Conservation (phyloP, 805 yeast species). For the Yarrowia sp. region DNA sequence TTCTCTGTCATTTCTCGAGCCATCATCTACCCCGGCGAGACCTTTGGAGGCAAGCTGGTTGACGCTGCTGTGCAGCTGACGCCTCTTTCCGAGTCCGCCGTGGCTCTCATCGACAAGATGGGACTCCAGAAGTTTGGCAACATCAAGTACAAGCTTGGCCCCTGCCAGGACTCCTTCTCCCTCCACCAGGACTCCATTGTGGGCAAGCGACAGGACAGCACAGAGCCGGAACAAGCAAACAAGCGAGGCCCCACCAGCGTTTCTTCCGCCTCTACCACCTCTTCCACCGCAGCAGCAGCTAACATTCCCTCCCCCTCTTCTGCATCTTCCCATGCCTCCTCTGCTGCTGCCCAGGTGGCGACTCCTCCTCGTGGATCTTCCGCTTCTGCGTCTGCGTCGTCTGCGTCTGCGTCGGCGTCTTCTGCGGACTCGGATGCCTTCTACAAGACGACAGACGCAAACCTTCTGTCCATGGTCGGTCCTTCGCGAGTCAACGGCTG, state of each 20-base stretch:
- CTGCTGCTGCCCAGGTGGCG: not conserved
- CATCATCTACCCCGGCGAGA: slow-evolving; percentile 16
- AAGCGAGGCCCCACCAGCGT: not conserved
- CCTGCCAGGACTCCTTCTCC: slow-evolving; percentile 2
- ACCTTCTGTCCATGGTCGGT: slow-evolving; percentile 3
- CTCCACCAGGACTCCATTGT: slow-evolving; percentile 23
- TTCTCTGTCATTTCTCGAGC: not conserved
- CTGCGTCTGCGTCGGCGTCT: not conserved
- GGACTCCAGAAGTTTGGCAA: not conserved
- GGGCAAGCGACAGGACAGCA: slow-evolving; percentile 1
- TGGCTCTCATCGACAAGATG: not conserved
- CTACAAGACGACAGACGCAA: slow-evolving; percentile 4
- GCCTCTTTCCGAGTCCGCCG: slow-evolving; percentile 7
- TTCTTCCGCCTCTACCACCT: not conserved
- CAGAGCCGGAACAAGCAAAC: not conserved
- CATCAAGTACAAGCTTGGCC: slow-evolving; percentile 3
- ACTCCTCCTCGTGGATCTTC: not conserved
- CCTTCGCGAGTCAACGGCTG: slow-evolving; percentile 23
- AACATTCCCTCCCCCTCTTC: slow-evolving; percentile 3
- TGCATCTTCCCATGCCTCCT: not conserved
- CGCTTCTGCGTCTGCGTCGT: not conserved
- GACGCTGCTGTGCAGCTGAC: slow-evolving; percentile 15
- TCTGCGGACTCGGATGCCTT: slow-evolving; percentile 3
- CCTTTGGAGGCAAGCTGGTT: slow-evolving; percentile 1
- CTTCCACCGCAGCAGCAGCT: slow-evolving; percentile 1